Base-by-base conservation (phyloP, 2,329 filamentous ascomycete species). In the Westerdykella aurantiaca region DNA sequence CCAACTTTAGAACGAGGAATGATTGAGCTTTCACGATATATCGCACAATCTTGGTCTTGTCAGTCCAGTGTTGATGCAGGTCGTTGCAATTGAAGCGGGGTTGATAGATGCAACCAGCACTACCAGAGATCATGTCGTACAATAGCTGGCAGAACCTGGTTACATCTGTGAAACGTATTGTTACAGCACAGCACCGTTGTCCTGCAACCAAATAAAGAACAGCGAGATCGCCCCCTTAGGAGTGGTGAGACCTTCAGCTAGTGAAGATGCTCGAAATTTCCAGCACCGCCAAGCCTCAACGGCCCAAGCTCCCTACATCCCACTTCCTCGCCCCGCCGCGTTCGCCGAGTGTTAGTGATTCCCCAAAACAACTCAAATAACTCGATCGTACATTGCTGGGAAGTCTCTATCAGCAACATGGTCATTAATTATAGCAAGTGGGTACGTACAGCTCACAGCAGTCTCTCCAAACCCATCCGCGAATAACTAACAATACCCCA, bases 401-500 rank as follows among this genome's bases (percentile, higher is more conserved):
- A 33, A 21, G 18, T 21, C 18, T 4, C 3, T n/a, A 38, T 31
- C 31, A 38, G 41, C 43, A 37, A 21, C 47, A 79, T 79, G 76
- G 72, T 75, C n/a, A 74, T 85, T 50, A 79, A 85, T 60, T 86
- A 85, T 66, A 85, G 80, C 69, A 86, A 85, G 73, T 86, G 82
- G 82, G 80, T 82, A 66, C 47, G 74, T 62, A 21, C 4, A 21
- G 6, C 18, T 21, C 18, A 21, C 18, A 21, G 18, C 22, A 16
- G 16, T 21, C n/a, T 16, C 34, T 41, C 42, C 45, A 14, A 9
- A 29, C 10, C 23, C 29, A 25, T 39, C 18, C 12, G 25, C 38
- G 33, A 39, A 25, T 16, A 51, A 7, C 49, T 55, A 29, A 48
- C 40, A 29, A 14, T 45, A 7, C 29, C 42, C 22, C 48, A 87